Percentiles rank a stretch among this genome's conserved stretches.
Evolutionary conservation across 805 yeast genomes (phyloP).

Genomic region (Ogataea paraovalis): DNA sequence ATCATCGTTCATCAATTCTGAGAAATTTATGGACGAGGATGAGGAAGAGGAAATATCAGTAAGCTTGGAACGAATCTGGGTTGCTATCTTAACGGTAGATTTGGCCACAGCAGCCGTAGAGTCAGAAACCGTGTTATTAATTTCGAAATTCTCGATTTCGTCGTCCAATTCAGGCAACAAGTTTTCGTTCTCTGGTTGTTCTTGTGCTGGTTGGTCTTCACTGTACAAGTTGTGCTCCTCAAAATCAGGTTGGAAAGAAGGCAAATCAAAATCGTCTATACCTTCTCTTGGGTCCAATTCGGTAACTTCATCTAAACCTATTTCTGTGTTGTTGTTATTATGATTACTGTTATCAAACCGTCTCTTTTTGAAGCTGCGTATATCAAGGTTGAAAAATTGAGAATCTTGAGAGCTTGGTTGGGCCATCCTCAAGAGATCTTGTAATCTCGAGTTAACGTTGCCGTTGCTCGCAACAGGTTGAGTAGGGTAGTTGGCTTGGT

Average conservation of each 20-base stretch:
- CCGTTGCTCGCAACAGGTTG: conserved; percentile 6
- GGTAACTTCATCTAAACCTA: background rate
- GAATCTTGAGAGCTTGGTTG: conserved; percentile 10
- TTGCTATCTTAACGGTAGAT: conserved; percentile 53
- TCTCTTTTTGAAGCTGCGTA: conserved; percentile 14
- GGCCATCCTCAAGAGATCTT: conserved; percentile 6
- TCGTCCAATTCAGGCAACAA: conserved; percentile 22
- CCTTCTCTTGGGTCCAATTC: conserved; percentile 3
- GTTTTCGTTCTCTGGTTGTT: conserved; percentile 9
- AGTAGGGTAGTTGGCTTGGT: conserved; percentile 27
- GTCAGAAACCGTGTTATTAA: conserved; percentile 15
- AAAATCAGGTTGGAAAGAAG: conserved; percentile 16
- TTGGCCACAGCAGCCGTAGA: conserved; percentile 30
- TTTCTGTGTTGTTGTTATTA: background rate
- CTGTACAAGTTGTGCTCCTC: conserved; percentile 10
- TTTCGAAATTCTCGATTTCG: conserved; percentile 17
- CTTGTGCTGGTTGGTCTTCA: conserved; percentile 6
- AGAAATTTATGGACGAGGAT: conserved; percentile 30
- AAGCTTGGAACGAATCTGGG: conserved; percentile 36
- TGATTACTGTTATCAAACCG: conserved; percentile 6
- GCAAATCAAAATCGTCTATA: conserved; percentile 17
- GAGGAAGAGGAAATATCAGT: too few relatives aligned
- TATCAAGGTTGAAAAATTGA: conserved; percentile 7
- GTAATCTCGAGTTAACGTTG: background rate
- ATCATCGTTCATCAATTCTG: conserved; percentile 39